Percentiles rank a stretch among this genome's conserved stretches.
phyloP scores from a whole-genome alignment of 306 rosid species.

The Acacia melanoxylon region DNA sequence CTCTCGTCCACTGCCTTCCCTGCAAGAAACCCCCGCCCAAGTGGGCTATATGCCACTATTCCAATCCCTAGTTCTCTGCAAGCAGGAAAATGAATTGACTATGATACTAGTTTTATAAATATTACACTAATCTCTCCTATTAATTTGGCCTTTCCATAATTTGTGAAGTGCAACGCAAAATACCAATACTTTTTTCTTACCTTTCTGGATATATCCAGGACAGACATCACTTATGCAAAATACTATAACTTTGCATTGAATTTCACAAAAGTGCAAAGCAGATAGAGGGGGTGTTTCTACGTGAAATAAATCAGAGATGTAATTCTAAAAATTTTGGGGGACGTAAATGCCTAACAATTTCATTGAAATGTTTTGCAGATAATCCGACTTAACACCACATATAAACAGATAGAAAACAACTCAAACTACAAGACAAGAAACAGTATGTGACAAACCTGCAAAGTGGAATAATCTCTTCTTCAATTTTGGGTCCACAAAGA shows the following conservation, averaged over 20 bases:
- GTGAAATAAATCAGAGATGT: neutral
- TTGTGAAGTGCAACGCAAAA: neutral
- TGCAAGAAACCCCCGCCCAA: constrained; percentile 72
- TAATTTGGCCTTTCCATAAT: neutral
- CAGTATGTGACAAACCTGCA: constrained; percentile 47
- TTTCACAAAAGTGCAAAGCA: neutral
- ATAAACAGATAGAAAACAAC: neutral
- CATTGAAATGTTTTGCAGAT: neutral
- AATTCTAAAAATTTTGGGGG: neutral
- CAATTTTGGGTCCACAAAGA: constrained; percentile 69
- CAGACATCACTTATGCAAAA: no score
- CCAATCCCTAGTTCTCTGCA: constrained; percentile 71
- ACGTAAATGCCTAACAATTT: neutral
- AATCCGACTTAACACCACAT: constrained; percentile 5
- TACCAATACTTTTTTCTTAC: no score
- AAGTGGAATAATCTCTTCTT: constrained; percentile 65
- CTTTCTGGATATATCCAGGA: no score
- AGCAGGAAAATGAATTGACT: neutral
- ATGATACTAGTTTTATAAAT: neutral
- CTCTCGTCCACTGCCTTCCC: constrained; percentile 67
- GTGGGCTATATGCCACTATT: constrained; percentile 72
- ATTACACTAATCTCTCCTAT: neutral
- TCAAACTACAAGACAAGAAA: neutral
- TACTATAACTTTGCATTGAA: no score
- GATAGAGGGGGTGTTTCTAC: neutral